Base-by-base conservation (phyloP, 257 asterid genomes). In the Solanum okadae region DNA sequence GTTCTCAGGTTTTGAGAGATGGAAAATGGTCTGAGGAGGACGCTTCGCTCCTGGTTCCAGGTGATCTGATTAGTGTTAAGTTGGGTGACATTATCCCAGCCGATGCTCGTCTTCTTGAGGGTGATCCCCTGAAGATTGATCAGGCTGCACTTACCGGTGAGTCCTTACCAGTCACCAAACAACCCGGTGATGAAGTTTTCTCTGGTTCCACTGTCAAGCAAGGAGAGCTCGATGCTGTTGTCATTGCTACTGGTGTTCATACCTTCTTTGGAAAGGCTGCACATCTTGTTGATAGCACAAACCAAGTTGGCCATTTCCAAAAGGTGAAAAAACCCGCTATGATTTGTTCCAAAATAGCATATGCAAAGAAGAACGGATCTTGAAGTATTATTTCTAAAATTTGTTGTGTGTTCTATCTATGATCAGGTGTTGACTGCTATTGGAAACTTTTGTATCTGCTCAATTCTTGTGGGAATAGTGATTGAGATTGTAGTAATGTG, bases 121-220 rank as follows among this genome's bases (percentile, higher is more conserved):
- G 98, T 12, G 98, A 96, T 88, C 92, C 98, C 5, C 91, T 96
- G 27, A 96, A 96, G 87, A 95, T 95, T 2, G 98, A 96, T 87
- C 98, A 95, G 77, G 94, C 98, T 33, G 95, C 98, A 15, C 93
- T 96, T 72, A 96, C 98, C 0, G 98, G 98, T 5, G 98, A 96
- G 85, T 96, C 98, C 1, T 86, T 96, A 88, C 98, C 98, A 0
- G 98, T 93, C 42, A 93, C 98, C 0, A 96, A 93, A 88, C 23
- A 35, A 33, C 92, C 96, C 1, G 95, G 95, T 16, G 92, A 93
- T 37, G 94, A 86, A 70, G 98, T 95, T 23, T 96, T 88, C 87
- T 95, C 98, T 0, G 98, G 98, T 1, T 96, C 99, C n/a, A 96
- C 98, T 4, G 95, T 98, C 90, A 96, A 94, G 82, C 99, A 96